Conservation (phyloP, 2,329 filamentous ascomycete species). For the Neocatenulostroma microsporum region DNA sequence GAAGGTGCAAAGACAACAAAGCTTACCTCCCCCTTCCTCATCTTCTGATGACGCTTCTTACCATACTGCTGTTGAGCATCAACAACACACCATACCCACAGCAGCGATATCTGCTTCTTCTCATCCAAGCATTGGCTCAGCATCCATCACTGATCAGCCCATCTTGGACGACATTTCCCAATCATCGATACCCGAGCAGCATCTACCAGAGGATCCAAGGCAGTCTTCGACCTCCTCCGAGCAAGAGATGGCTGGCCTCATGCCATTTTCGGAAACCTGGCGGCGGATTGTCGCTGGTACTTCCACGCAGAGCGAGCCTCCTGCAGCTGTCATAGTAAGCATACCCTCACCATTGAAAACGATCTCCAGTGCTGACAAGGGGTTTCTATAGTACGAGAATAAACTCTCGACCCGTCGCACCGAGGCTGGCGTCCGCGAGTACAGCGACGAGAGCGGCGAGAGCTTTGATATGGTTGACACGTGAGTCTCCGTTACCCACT, state of each 20-base stretch:
- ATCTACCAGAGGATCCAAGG: conserved; percentile 5
- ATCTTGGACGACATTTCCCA: conserved; percentile 11
- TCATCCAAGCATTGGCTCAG: conserved; percentile 4
- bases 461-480: conserved; percentile 15
- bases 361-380: no score
- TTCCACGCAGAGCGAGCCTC: no score
- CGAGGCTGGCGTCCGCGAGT: conserved; percentile 6
- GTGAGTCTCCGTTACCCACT: conserved; percentile 8
- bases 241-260: conserved; percentile 14
- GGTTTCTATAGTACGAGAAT: no score
- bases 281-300: no score
- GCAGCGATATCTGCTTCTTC: conserved; percentile 1
- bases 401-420: not conserved
- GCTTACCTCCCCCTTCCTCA: not conserved
- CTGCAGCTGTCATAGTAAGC: no score
- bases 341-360: no score
- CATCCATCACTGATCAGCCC: conserved; percentile 15
- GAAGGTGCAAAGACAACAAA: not conserved
- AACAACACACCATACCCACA: not conserved
- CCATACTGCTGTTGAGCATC: no score
- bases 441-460: conserved; percentile 16
- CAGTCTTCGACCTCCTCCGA: no score
- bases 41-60: not conserved
- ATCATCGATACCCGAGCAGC: conserved; percentile 7
- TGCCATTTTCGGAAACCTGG: no score